Evolutionary conservation across 345 rosid species (phyloP), one percentile per base, ranked within the genome.

Genomic region (Citrus australasica): DNA sequence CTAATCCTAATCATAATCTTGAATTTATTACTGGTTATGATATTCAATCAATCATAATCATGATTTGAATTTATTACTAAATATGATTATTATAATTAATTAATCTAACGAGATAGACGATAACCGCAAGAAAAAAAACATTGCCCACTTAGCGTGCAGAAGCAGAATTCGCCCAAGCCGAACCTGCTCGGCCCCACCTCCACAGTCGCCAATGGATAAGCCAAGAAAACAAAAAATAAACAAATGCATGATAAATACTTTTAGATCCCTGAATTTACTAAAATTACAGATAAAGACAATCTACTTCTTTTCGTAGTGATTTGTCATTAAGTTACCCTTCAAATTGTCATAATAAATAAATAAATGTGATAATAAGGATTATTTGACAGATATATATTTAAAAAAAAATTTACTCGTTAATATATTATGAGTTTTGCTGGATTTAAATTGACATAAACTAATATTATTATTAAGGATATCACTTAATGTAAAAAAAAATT

Each of bases 131-230:
- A 35, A 58, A 24, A 35, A n/a, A 73, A 35, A 73, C 51, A 7
- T 58, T 33, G 65, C 76, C n/a, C 75, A 77, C 71, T 51, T 33
- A 2, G 65, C 75, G 78, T 73, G 75, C 28, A 33, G 25, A 30
- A 58, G 75, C 28, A 46, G 25, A 30, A 58, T 71, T 78, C 72
- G 16, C 79, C 73, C 35, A 56, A 30, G 53, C 69, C 63, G 3
- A 13, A 68, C 40, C 64, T 2, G 40, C 73, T 25, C 22, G 72
- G 61, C 17, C 74, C 74, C 74, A 9, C 38, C 4, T 1, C 73
- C 51, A 58, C 69, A 25, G 28, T 37, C 51, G n/a, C 74, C 80
- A 27, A 60, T 71, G 83, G 80, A 77, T 77, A 77, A 81, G 76
- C 78, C 78, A 33, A 48, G 62, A 60, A 17, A 32, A 51, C 7